Percentiles rank a stretch among this genome's conserved stretches.
Conservation (phyloP, 305 asterid genomes). For the Lippia alba region DNA sequence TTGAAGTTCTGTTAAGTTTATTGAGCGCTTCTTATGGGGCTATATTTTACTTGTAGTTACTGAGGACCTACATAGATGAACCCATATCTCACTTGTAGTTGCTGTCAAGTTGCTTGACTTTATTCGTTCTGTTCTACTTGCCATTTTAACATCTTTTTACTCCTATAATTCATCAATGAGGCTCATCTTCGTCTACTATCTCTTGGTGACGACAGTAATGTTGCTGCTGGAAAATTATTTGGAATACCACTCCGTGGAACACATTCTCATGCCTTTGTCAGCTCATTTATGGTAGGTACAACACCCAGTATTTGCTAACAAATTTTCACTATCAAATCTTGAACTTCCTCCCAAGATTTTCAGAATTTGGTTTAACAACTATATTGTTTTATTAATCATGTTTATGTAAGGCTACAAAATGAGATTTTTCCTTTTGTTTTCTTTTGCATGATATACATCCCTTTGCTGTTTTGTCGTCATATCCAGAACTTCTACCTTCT, state of each 20-base stretch:
- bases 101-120: not conserved
- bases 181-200: constrained; percentile 7
- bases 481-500: not conserved
- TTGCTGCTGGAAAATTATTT: constrained; percentile 96
- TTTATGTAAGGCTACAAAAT: too few relatives aligned
- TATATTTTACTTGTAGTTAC: not conserved
- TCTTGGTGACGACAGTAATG: constrained; percentile 68
- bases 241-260: constrained; percentile 99
- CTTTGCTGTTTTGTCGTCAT: constrained; percentile 3
- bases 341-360: not conserved
- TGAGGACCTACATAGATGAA: not conserved
- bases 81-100: not conserved
- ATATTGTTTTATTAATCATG: constrained; percentile 12
- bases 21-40: constrained; percentile 10
- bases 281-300: constrained; percentile 89
- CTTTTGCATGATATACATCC: not conserved
- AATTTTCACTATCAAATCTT: not conserved
- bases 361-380: constrained; percentile 4
- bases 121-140: not conserved
- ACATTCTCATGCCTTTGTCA: constrained; percentile 98
- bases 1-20: constrained; percentile 24
- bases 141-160: constrained; percentile 11
- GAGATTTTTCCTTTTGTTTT: too few relatives aligned
- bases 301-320: constrained; percentile 4
- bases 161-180: constrained; percentile 11